Evolutionary conservation across 2,329 filamentous ascomycete genomes (phyloP), one percentile per base, ranked within the genome.

Genomic region (Calonectria multiphialidica): DNA sequence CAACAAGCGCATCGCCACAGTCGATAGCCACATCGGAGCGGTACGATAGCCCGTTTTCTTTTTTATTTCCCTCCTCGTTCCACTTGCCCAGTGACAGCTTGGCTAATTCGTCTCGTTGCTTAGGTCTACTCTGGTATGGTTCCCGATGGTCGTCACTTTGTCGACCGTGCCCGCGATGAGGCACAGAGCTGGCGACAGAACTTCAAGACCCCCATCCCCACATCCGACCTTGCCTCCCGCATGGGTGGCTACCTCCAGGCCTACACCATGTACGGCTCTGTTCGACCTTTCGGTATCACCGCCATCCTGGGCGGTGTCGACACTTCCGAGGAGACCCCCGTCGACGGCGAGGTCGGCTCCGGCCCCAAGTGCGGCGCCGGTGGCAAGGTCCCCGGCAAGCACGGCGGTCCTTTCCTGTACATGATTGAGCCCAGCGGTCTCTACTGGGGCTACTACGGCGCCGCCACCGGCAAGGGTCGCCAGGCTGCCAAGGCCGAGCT

Each of bases 401-500:
- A 95, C 83, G 97, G 97, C 78, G 97, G 96, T 1, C 97, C 97
- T 25, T 96, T 93, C 75, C 91, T 99, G 74, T 99, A 98, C 90
- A 99, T 99, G 97, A 96, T 99, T 79, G 97, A 99, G 88, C 97
- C 97, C 49, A 98, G 95, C 81, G 97, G 97, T 68, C 87, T 96
- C 78, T 98, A 98, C 89, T 99, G 97, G 97, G 97, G 97, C 72
- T 99, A 99, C 90, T 98, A 98, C 84, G 97, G 97, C 79, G 97
- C 97, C 45, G 97, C 97, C 62, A 98, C 97, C 16, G 97, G 97
- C 82, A 99, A 99, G 87, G 97, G 97, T 75, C 91, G 97, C 79
- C 97, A 99, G 87, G 93, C 96, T 66, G 97, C 97, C 82, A 99
- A 99, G 90, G 95, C 96, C 10, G 97, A 99, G 88, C 91, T 99